These are phyloP conservation scores for Gentiana dahurica DNA, from an alignment of 257 asterid genomes.

Conservation along the genomic window DNA sequence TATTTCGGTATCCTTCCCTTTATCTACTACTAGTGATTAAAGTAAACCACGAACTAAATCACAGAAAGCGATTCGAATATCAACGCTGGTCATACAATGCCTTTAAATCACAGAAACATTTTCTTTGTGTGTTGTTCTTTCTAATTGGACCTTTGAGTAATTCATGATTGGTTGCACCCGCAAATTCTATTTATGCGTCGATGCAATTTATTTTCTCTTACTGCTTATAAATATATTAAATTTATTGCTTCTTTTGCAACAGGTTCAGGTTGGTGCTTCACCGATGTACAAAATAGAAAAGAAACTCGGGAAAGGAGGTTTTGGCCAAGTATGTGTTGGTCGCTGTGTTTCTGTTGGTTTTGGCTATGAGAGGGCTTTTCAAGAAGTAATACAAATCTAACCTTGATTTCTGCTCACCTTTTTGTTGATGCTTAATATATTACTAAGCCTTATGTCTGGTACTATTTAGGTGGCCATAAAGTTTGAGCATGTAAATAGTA, in stretches of 20 bases:
- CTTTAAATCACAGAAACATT: too few relatives aligned
- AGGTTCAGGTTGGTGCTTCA: slow-evolving; percentile 89
- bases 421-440: not conserved
- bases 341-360: slow-evolving; percentile 49
- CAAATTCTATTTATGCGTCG: too few relatives aligned
- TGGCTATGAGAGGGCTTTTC: slow-evolving; percentile 41
- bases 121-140: too few relatives aligned
- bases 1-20: too few relatives aligned
- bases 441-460: not conserved
- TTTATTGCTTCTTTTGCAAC: slow-evolving; percentile 3
- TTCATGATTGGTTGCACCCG: too few relatives aligned
- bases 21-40: too few relatives aligned
- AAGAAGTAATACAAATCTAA: slow-evolving; percentile 54
- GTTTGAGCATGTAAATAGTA: slow-evolving; percentile 73
- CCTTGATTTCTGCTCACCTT: not conserved
- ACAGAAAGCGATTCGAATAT: too few relatives aligned
- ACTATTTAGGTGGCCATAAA: slow-evolving; percentile 68
- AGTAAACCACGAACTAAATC: too few relatives aligned
- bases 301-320: slow-evolving; percentile 91
- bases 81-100: too few relatives aligned
- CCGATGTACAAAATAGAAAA: slow-evolving; percentile 51
- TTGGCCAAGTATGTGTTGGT: slow-evolving; percentile 89
- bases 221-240: too few relatives aligned
- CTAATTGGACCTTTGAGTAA: too few relatives aligned
- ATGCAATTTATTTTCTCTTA: too few relatives aligned